These are phyloP conservation scores for Microbotryum intermedium DNA, from an alignment of 1,284 basidiomycete species.

Conservation along the genomic window DNA sequence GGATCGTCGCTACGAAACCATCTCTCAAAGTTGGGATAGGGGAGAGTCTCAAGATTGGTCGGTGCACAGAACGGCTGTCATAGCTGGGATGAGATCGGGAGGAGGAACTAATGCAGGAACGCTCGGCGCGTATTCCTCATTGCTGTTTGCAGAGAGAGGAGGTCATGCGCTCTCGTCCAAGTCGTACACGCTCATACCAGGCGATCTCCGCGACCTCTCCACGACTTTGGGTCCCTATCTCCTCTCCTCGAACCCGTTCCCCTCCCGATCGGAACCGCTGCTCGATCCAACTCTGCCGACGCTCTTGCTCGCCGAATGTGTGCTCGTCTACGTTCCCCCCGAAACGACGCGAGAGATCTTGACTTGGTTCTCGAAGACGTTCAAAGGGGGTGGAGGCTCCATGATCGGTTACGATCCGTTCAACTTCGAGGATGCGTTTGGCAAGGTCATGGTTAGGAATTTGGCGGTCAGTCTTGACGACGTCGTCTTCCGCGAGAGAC, in stretches of 20 bases:
- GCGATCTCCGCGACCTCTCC: slow-evolving; percentile 55
- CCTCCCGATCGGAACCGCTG: slow-evolving; percentile 33
- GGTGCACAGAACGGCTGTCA: too few species aligned
- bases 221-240: slow-evolving; percentile 42
- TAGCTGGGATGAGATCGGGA: too few species aligned
- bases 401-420: slow-evolving; percentile 81
- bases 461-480: slow-evolving; percentile 50
- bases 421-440: slow-evolving; percentile 70
- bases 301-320: slow-evolving; percentile 80
- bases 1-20: slow-evolving; percentile 63
- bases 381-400: slow-evolving; percentile 36
- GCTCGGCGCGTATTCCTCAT: neutral
- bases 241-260: slow-evolving; percentile 26
- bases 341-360: slow-evolving; percentile 54
- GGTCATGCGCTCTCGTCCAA: slow-evolving; percentile 58
- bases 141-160: slow-evolving; percentile 51
- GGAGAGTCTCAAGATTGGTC: slow-evolving; percentile 34
- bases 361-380: slow-evolving; percentile 61
- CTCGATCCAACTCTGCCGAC: slow-evolving; percentile 65
- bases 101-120: too few species aligned
- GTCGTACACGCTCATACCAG: slow-evolving; percentile 64
- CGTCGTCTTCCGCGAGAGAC: too few species aligned
- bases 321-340: slow-evolving; percentile 77
- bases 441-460: slow-evolving; percentile 77
- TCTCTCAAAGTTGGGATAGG: slow-evolving; percentile 54